Evolutionary conservation across 202 grass and related monocot genomes (phyloP), one percentile per base, ranked within the genome.

Genomic region (Setaria viridis): DNA sequence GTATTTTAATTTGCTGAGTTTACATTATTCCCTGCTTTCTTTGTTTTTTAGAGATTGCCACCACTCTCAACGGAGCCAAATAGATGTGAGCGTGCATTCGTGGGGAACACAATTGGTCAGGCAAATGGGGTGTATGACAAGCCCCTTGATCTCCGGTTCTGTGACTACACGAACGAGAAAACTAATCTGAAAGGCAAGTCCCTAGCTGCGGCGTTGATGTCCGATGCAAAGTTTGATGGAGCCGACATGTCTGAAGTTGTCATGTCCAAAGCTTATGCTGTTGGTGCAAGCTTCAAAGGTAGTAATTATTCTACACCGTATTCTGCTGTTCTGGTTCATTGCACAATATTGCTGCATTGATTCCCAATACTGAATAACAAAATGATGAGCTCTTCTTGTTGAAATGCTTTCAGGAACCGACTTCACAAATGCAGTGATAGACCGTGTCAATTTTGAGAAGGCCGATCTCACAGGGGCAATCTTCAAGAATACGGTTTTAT

Each of bases 81-180:
- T 54, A 86, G 96, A 85, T 95, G 91, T 1, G 93, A 95, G 70
- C 88, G 89, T 70, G 96, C 96, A 84, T 99, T 88, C 85, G 91
- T 95, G 15, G 96, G 96, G 62, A 99, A 99, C 86, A 99, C 96
- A 42, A 95, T 99, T 21, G 96, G 93, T 65, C 96, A 95, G 79
- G 96, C 96, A 69, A 95, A 99, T 59, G 96, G 96, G 62, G 96
- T 99, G 59, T 95, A 99, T 62, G 96, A 95, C 86, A 99, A 99
- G 77, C 88, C 92, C 20, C 83, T 99, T 60, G 93, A 99, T 71
- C 93, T 99, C 57, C 90, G 93, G 55, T 94, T 96, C 56, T 99
- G 96, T 37, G 93, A 95, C 79, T 99, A 90, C 86, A 54, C 88
- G 54, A 91, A 95, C 13, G 91, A 96, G 45, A 94, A 96, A 83